Evolutionary conservation across 208 protist species (phyloP), one percentile per base, ranked within the genome.

Genomic region (Trypanosoma scelopori): DNA sequence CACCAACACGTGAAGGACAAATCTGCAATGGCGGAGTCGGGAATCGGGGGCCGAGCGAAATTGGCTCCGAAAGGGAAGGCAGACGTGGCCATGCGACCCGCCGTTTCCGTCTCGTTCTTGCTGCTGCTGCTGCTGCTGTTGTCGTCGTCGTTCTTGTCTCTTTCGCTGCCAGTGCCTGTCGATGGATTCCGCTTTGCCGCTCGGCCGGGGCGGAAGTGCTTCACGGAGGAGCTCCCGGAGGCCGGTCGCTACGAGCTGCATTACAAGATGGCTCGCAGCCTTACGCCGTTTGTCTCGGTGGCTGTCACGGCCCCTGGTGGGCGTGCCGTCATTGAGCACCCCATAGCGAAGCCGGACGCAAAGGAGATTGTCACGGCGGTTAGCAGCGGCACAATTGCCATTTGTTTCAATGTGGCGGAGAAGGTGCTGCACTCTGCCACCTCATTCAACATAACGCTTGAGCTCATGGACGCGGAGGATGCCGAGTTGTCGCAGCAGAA

Each of bases 401-500:
- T 90, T 32, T 93, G 86, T 74, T 90, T 93, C 60, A 87, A 86
- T 61, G 72, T 75, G 3, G 68, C 69, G 0, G 35, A 50, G 22
- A 81, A 82, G 70, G 80, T 83, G 5, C 6, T 46, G 20, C 23
- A 56, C n/a, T 70, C 73, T 27, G 78, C 86, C 15, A 60, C 76
- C 27, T 84, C 83, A 22, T 52, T 80, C 30, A 87, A 88, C 51
- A 71, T 93, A 27, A 82, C 75, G 27, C 72, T 93, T 3, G 71
- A 82, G 32, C 43, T 90, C 27, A 67, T 84, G 18, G 86, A 93
- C 51, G 86, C 82, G 32, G 76, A 86, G 53, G 83, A 89, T 22
- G 83, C 86, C 0, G 83, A 87, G 83, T 70, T 85, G 16, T 85
- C 78, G 52, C 81, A 78, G 48, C 78, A 82, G 70, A 88, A 84